Evolutionary conservation across 352 stramenopile species (phyloP), one percentile per base, ranked within the genome.

Genomic region (Globisporangium recalcitrans): DNA sequence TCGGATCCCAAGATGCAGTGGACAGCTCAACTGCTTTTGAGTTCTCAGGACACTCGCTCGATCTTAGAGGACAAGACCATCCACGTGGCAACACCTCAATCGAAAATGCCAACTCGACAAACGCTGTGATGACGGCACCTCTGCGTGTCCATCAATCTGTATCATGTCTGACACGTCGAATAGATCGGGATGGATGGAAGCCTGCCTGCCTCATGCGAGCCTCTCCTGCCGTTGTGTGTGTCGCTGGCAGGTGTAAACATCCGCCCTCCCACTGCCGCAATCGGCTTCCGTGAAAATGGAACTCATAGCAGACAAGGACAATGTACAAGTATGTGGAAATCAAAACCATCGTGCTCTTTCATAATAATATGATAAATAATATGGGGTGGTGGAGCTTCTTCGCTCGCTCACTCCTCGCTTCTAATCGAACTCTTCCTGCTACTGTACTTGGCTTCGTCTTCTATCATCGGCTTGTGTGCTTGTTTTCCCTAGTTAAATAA

Each of bases 331-430:
- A 26, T 24, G 38, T 46, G 16, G 31, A 36, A 55, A 55, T 29
- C 31, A 55, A 36, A 55, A 55, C n/a, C 31, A 55, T 51, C 22
- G 24, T 26, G 13, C 40, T 51, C 21, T 38, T 47, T 52, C 57
- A 63, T 63, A 63, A 63, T 63, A 63, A 63, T 63, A 60, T 49
- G 13, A 65, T 68, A 68, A 55, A 55, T 55, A 68, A 68, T 68
- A 59, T 42, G 32, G 48, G 27, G 14, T 7, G 11, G 9, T 19
- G 19, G 6, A 46, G 16, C 38, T 46, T 46, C 14, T 21, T 46
- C 38, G 19, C 38, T 46, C 16, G 27, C 27, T 31, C 27, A 38
- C 21, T 32, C 46, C 11, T 24, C 14, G 16, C 47, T 53, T 53
- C 47, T 53, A 53, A 53, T 53, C 24, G 47, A 53, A 53, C 47